Conservation (phyloP, 2,329 filamentous ascomycete species). For the Colletotrichum lini region DNA sequence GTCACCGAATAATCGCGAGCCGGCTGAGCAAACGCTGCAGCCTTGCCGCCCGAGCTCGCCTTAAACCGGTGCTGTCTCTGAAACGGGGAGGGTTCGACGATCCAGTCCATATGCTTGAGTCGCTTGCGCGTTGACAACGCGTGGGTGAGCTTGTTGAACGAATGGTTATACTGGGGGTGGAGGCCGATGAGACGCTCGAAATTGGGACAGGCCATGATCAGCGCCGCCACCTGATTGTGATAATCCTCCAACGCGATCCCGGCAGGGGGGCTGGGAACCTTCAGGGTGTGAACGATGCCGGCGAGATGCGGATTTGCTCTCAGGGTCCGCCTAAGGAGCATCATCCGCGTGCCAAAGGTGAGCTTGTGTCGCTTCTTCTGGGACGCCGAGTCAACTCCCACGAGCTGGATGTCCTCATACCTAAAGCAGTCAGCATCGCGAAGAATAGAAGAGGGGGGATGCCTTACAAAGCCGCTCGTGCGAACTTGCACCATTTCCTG, state of each 20-base stretch:
- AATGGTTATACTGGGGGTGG: conserved; percentile 68
- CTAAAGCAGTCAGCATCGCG: conserved; percentile 49
- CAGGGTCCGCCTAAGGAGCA: conserved; percentile 71
- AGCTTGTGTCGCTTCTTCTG: conserved; percentile 73
- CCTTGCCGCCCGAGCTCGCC: conserved; percentile 39
- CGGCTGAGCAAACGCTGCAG: conserved; percentile 21
- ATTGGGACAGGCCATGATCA: conserved; percentile 77
- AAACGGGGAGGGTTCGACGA: conserved; percentile 59
- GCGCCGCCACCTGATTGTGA: conserved; percentile 69
- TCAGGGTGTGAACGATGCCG: conserved; percentile 68
- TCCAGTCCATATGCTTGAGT: conserved; percentile 73
- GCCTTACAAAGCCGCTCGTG: conserved; percentile 65
- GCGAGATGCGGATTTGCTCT: conserved; percentile 68
- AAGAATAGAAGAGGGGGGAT: not conserved
- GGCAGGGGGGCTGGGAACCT: conserved; percentile 65
- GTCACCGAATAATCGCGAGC: conserved; percentile 42
- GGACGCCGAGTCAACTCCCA: conserved; percentile 68
- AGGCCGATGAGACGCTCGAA: conserved; percentile 71
- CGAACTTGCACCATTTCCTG: conserved; percentile 67
- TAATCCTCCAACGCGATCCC: conserved; percentile 64
- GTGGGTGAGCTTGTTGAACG: conserved; percentile 70
- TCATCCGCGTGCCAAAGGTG: conserved; percentile 65
- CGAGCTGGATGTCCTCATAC: conserved; percentile 71
- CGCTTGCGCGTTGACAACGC: conserved; percentile 70
- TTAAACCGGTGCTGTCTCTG: conserved; percentile 53